Conservation (phyloP, 495 filamentous ascomycete species). For the Penicillium waksmanii region DNA sequence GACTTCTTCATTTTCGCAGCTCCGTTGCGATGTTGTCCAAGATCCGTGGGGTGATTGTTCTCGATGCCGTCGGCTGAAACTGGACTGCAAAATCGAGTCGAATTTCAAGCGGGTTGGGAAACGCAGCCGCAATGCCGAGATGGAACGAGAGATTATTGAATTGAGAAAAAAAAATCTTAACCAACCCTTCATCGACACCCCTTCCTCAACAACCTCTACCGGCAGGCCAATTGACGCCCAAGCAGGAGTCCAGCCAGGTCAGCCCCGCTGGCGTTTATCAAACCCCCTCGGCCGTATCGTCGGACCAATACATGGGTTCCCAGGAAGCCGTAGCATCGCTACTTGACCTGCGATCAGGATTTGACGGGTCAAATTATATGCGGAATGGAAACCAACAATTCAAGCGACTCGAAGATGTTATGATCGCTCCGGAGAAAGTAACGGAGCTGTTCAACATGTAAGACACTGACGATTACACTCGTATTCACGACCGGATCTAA, state of each 20-base stretch:
- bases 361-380: conserved; percentile 51
- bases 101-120: conserved; percentile 95
- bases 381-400: conserved; percentile 48
- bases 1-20: conserved; percentile 45
- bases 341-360: conserved; percentile 68
- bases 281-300: conserved; percentile 47
- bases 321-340: conserved; percentile 85
- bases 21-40: conserved; percentile 89
- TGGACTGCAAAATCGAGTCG: conserved; percentile 89
- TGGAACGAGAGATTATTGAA: conserved; percentile 72
- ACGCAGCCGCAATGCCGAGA: conserved; percentile 86
- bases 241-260: conserved; percentile 53
- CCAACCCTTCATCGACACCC: conserved; percentile 38
- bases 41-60: conserved; percentile 81
- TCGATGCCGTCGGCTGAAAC: conserved; percentile 81
- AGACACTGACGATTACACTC: conserved; percentile 6
- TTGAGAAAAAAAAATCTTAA: conserved; percentile 67
- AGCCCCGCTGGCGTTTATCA: conserved; percentile 47
- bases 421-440: conserved; percentile 71
- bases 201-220: conserved; percentile 52
- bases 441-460: conserved; percentile 76
- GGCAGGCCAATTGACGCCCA: conserved; percentile 55
- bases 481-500: conserved; percentile 13
- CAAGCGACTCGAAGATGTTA: conserved; percentile 70
- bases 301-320: conserved; percentile 72